Percentiles rank a stretch among this genome's conserved stretches.
Evolutionary conservation across 2,329 filamentous ascomycete genomes (phyloP).

Genomic region (Colletotrichum caudatum): DNA sequence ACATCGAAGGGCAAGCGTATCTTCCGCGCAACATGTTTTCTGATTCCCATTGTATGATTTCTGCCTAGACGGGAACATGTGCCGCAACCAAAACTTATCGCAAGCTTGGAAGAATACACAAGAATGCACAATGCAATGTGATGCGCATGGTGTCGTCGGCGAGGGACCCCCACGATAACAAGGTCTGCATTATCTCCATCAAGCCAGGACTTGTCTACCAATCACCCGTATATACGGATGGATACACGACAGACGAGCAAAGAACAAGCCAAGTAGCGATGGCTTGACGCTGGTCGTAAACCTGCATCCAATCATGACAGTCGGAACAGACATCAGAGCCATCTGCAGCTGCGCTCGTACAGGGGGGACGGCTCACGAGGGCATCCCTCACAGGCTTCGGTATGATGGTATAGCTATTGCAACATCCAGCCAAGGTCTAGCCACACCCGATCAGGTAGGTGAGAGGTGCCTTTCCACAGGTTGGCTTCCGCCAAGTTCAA

Average conservation of each 20-base stretch:
- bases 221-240: background rate
- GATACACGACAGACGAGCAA: background rate
- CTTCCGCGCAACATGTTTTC: too few relatives aligned
- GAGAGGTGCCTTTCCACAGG: background rate
- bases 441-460: conserved; percentile 1
- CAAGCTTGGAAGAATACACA: background rate
- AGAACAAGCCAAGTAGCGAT: background rate
- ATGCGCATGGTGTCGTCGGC: background rate
- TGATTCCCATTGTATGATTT: background rate
- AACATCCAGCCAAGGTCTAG: background rate
- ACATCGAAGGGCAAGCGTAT: background rate
- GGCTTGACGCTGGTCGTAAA: background rate
- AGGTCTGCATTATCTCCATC: background rate
- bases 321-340: background rate
- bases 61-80: background rate
- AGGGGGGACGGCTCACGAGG: background rate
- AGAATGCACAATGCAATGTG: background rate
- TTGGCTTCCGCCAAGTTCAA: background rate
- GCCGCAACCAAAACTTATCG: background rate
- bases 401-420: background rate
- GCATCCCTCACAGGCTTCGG: background rate
- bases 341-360: background rate
- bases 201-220: background rate
- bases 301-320: background rate
- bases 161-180: background rate